phyloP scores from a whole-genome alignment of 2,329 filamentous ascomycete genomes.

The Whalleya microplaca region DNA sequence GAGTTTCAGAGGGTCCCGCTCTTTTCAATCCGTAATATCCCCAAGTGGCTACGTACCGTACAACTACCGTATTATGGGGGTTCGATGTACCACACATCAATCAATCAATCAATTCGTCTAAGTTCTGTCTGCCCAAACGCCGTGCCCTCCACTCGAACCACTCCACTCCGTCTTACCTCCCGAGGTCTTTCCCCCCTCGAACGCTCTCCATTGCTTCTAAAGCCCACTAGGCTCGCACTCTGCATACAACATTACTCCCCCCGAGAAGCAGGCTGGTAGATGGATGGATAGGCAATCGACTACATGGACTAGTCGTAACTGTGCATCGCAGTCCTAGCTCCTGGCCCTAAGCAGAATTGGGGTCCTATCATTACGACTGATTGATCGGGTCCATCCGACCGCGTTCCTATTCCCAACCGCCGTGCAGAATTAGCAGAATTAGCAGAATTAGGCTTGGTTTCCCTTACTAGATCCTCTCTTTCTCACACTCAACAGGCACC shows the following conservation, averaged over 20 bases:
- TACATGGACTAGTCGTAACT: not conserved
- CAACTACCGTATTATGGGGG: not conserved
- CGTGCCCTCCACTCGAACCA: not conserved
- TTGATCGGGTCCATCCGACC: not conserved
- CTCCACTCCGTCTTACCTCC: not conserved
- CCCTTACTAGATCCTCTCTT: not conserved
- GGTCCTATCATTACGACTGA: not conserved
- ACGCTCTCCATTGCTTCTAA: not conserved
- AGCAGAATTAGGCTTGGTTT: not conserved
- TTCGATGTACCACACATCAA: not conserved
- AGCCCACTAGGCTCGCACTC: not conserved
- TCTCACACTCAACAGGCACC: not conserved
- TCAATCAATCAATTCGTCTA: no score
- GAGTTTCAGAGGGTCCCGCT: not conserved
- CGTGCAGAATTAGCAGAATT: not conserved
- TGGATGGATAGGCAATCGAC: not conserved
- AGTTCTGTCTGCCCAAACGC: not conserved
- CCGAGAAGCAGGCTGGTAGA: not conserved
- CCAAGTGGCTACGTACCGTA: not conserved
- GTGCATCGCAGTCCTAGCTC: not conserved
- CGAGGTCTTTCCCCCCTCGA: not conserved
- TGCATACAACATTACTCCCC: not conserved
- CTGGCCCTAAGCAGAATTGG: conserved; percentile 2
- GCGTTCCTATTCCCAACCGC: not conserved
- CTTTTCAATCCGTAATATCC: not conserved